Base-by-base conservation (phyloP, 2,329 filamentous ascomycete species). In the Trichophyton benhamiae region DNA sequence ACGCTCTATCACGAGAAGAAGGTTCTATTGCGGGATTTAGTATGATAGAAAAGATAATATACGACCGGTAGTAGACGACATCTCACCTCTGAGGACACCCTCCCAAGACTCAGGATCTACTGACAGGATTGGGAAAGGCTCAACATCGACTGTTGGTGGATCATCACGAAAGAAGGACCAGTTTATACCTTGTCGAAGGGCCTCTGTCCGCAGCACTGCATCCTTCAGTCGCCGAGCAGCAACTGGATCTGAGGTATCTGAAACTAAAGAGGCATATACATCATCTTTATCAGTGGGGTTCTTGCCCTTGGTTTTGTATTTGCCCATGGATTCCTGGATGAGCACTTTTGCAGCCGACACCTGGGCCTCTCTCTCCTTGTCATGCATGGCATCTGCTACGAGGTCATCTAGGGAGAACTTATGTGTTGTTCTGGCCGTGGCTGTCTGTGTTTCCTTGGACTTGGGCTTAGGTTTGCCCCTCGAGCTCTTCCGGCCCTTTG, bases 361-460 rank as follows among this genome's bases (percentile, higher is more conserved):
- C 25, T 69, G 84, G 15, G 80, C 83, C 59, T 84, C 81, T 1
- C 79, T 79, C 44, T 82, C 82, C 48, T 83, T 77, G 63, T 89
- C 83, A 61, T 80, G 77, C 46, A 78, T 75, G 4, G 84, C 80
- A 67, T 85, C 80, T 53, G 77, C 81, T 46, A 86, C 76, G 7
- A 91, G 77, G 0, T 81, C 78, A 62, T 83, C 82, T 61, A 90
- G 72, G 60, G 86, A 82, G 64, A 85, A 86, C 65, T 82, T 85
- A 71, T 86, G 84, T 67, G 80, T 82, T 15, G 79, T 74, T 20
- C 63, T 55, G 33, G 11, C 9, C 15, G 58, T 13, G 67, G 80
- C 82, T 13, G 79, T 74, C 11, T 41, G 48, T 25, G 57, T 62
- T 20, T 55, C 57, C 15, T 44, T 62, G 33, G 33, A 38, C 33